These are phyloP conservation scores for Jimgerdemannia flammicorona DNA, from an alignment of 192 early-diverging fungal species.

Conservation along the genomic window DNA sequence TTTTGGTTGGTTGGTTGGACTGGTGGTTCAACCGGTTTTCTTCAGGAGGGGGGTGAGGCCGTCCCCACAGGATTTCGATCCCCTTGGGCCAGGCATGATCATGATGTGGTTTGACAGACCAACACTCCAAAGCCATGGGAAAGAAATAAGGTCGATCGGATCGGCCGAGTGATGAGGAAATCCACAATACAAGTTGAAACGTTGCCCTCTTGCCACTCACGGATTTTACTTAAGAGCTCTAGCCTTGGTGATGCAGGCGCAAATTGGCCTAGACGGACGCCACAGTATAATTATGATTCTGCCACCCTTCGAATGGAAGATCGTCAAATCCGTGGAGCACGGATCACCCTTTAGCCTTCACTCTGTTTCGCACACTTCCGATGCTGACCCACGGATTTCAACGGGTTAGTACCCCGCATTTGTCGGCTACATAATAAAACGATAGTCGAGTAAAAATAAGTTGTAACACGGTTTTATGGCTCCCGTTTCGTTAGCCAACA, in stretches of 20 bases:
- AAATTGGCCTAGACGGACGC: background rate
- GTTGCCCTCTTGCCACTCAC: no score
- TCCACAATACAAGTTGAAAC: no score
- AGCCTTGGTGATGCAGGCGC: no score
- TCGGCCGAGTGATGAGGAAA: no score
- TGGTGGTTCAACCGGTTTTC: background rate
- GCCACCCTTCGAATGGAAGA: background rate
- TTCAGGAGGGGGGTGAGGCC: background rate
- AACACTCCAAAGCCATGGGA: no score
- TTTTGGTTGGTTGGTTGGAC: background rate
- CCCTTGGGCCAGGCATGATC: no score
- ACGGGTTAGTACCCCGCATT: background rate
- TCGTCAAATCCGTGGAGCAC: background rate
- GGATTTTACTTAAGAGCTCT: no score
- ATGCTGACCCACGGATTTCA: background rate
- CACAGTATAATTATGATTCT: background rate
- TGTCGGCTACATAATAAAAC: background rate
- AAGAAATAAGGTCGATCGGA: no score
- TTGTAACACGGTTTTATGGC: background rate
- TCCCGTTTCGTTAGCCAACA: background rate
- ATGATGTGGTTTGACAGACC: no score
- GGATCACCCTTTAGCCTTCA: background rate
- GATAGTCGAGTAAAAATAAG: background rate
- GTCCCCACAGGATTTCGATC: no score
- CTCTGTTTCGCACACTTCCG: background rate